Evolutionary conservation across 2,329 filamentous ascomycete species (phyloP).

Genomic region (Alternaria brassicae): DNA sequence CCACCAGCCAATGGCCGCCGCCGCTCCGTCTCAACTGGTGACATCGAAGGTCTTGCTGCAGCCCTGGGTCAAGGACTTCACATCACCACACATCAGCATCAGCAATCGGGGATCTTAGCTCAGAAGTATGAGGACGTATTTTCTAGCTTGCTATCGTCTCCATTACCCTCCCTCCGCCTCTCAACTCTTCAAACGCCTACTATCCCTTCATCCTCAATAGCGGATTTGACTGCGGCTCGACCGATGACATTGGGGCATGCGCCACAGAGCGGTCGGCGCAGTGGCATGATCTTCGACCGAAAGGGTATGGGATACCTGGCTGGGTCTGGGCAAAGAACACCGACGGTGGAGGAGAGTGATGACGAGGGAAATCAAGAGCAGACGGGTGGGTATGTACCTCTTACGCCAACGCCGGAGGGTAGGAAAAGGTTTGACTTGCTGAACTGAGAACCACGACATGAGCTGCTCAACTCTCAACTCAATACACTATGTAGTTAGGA

Average conservation of each 20-base stretch:
- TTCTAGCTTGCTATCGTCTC: neutral
- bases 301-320: neutral
- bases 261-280: neutral
- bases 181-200: neutral
- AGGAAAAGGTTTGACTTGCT: neutral
- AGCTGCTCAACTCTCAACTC: neutral
- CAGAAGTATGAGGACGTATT: conserved; percentile 20
- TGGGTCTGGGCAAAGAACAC: neutral
- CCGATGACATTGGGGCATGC: neutral
- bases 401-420: neutral
- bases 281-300: conserved; percentile 8
- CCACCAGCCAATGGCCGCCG: neutral
- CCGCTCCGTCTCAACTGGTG: neutral
- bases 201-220: neutral
- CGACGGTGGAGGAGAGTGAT: neutral
- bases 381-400: neutral
- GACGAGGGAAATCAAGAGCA: neutral
- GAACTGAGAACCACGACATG: neutral
- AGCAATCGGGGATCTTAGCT: neutral
- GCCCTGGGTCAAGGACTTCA: neutral
- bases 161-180: neutral
- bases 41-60: neutral
- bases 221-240: neutral
- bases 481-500: neutral
- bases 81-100: neutral